Evolutionary conservation across 148 eudicot genomes (phyloP), one percentile per base, ranked within the genome.

Genomic region (Dysphania ambrosioides): DNA sequence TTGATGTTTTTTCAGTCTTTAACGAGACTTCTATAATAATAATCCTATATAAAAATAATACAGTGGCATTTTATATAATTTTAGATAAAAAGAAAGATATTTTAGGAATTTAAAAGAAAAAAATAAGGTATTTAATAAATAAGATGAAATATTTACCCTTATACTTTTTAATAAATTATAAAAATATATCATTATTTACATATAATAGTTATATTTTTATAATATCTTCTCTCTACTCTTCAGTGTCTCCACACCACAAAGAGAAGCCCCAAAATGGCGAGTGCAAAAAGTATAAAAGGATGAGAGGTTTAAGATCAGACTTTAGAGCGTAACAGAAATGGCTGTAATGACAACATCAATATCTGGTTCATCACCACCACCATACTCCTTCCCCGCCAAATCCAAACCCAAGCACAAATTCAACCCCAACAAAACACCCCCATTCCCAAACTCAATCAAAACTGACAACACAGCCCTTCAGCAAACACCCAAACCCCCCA

Each of bases 311-410:
- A 36, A 44, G 3, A 12, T 44, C 19, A 44, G 19, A 44, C 51
- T 44, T 44, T 5, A 11, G 51, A 44, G 16, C 51, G 3, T 4
- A 11, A 44, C 53, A 47, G 53, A 67, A 67, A 76, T 80, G 83
- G 77, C 64, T 6, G 73, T 55, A 24, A 6, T 72, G 8, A 66
- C 77, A 8, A 35, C 79, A 41, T 70, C 82, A 40, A 10, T 44
- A 12, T 41, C 75, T 32, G 66, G 72, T n/a, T 74, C 79, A 62
- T 23, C 75, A 75, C 75, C 82, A 26, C 67, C 64, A 66, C 76
- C 83, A 56, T 79, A 18, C 59, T 71, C 73, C 21, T 56, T 64
- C 55, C 75, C 75, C 79, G 57, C 78, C 72, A 71, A 80, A 24
- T 64, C n/a, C 67, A 80, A 34, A 24, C 3, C n/a, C 67, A 80